These are phyloP conservation scores for Rhizophora mangle DNA, from an alignment of 345 rosid species.

Conservation along the genomic window DNA sequence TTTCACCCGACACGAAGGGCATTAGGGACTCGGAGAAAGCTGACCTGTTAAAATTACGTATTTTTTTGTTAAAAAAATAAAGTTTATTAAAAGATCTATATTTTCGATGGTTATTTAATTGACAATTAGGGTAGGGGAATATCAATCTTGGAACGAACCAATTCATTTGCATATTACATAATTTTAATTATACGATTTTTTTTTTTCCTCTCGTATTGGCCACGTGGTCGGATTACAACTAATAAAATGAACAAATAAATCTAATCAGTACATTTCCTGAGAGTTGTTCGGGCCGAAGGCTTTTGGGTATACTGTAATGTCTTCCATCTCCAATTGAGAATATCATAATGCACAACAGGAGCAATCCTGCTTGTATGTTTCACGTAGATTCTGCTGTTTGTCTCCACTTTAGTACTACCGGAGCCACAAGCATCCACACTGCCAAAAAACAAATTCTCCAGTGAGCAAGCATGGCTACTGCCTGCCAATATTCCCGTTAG, in stretches of 20 bases:
- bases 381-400: conserved; percentile 35
- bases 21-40: no score
- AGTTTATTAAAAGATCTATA: no score
- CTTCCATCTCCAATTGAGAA: conserved; percentile 6
- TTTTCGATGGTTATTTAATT: no score
- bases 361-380: conserved; percentile 3
- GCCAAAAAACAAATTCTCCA: conserved; percentile 16
- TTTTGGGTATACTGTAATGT: not conserved
- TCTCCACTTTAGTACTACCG: conserved; percentile 53
- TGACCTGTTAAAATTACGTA: no score
- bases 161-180: not conserved
- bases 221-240: conserved; percentile 7
- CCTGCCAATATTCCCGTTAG: no score
- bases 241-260: conserved; percentile 9
- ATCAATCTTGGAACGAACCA: no score
- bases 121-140: no score
- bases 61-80: fast-evolving
- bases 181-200: not conserved
- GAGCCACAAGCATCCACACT: conserved; percentile 95
- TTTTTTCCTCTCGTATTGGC: not conserved
- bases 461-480: no score
- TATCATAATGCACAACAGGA: conserved; percentile 2
- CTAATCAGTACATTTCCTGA: not conserved
- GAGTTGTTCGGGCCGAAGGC: not conserved
- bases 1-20: no score